phyloP scores from a whole-genome alignment of 257 asterid species.

The Solanum virginianum region DNA sequence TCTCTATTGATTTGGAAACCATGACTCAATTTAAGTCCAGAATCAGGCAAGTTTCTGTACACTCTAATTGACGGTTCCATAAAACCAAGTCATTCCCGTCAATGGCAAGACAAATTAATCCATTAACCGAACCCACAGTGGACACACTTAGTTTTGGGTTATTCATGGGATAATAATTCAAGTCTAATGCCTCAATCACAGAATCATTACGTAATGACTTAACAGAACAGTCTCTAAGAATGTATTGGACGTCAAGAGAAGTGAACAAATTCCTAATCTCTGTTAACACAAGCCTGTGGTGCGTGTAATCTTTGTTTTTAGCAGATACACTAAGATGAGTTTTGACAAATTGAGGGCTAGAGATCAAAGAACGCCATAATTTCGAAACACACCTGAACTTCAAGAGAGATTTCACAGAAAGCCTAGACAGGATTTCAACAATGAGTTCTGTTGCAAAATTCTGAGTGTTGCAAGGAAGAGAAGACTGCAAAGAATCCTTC shows the following conservation, averaged over 20 bases:
- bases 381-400: not conserved
- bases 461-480: too few relatives aligned
- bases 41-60: slow-evolving; percentile 25
- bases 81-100: slow-evolving; percentile 12
- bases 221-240: not conserved
- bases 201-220: slow-evolving; percentile 19
- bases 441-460: not conserved
- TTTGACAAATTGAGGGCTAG: not conserved
- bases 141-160: not conserved
- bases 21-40: not conserved
- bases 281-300: not conserved
- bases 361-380: not conserved
- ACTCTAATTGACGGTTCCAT: slow-evolving; percentile 36
- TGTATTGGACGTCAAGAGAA: not conserved
- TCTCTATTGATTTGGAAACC: not conserved
- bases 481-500: too few relatives aligned
- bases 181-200: not conserved
- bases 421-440: not conserved
- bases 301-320: not conserved
- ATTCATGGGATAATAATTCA: slow-evolving; percentile 3
- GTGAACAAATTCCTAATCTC: not conserved
- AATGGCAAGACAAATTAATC: slow-evolving; percentile 21
- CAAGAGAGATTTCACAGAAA: not conserved
- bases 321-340: not conserved
- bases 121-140: slow-evolving; percentile 40